Conservation (phyloP, 108 stramenopile species). For the Chaetoceros tenuissimus region DNA sequence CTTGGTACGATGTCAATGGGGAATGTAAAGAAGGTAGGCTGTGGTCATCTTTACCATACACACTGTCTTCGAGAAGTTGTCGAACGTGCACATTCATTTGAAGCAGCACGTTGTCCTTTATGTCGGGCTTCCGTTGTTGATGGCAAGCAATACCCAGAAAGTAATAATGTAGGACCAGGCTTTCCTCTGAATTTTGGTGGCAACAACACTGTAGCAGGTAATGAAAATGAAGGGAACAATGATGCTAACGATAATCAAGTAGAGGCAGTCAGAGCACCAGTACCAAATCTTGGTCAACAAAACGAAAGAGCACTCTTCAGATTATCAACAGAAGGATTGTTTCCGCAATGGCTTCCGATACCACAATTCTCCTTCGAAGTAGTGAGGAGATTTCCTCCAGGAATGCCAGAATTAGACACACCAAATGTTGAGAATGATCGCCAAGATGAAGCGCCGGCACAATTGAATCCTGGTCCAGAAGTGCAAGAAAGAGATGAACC, state of each 20-base stretch:
- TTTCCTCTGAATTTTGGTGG: background rate
- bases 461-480: conserved; percentile 3
- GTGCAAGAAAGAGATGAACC: conserved; percentile 8
- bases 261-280: background rate
- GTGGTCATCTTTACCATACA: conserved; percentile 73
- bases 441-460: conserved; percentile 16
- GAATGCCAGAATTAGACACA: conserved; percentile 10
- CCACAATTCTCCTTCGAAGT: conserved; percentile 78
- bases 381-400: conserved; percentile 42
- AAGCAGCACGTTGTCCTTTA: conserved; percentile 57
- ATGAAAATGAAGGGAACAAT: background rate
- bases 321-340: conserved; percentile 65
- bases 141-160: conserved; percentile 16
- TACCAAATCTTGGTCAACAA: conserved; percentile 8
- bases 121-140: conserved; percentile 55
- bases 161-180: background rate
- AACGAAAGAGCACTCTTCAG: conserved; percentile 59
- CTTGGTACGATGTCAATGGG: conserved; percentile 50
- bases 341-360: conserved; percentile 70
- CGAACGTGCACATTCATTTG: conserved; percentile 55
- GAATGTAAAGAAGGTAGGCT: conserved; percentile 59
- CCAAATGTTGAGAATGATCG: conserved; percentile 12
- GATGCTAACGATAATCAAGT: conserved; percentile 4
- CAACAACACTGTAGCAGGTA: background rate
- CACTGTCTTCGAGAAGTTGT: conserved; percentile 71